Conservation (phyloP, 306 rosid genomes). For the Hippophae gyantsensis region DNA sequence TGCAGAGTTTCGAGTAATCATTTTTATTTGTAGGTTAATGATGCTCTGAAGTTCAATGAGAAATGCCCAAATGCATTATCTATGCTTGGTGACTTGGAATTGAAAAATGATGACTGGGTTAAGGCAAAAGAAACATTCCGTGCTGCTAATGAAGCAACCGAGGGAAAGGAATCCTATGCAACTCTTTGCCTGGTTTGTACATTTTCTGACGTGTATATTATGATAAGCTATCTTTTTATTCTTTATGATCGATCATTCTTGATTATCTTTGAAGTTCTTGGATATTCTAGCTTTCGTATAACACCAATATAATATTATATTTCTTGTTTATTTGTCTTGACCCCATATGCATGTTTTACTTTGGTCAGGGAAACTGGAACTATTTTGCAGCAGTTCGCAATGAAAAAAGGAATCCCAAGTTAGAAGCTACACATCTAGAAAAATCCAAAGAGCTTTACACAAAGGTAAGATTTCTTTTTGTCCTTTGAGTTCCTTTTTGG, state of each 20-base stretch:
- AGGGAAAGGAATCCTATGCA: slow-evolving; percentile 89
- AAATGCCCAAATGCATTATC: slow-evolving; percentile 90
- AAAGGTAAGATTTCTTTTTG: slow-evolving; percentile 33
- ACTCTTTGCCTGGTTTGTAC: slow-evolving; percentile 75
- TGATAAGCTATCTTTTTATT: slow-evolving; percentile 7
- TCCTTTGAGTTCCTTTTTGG: slow-evolving; percentile 6
- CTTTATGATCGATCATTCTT: neutral
- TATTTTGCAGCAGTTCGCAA: slow-evolving; percentile 97
- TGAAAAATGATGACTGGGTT: slow-evolving; percentile 97
- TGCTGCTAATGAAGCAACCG: slow-evolving; percentile 91
- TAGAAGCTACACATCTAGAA: slow-evolving; percentile 98
- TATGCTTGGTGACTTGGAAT: slow-evolving; percentile 96
- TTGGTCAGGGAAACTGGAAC: slow-evolving; percentile 94
- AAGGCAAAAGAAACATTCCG: slow-evolving; percentile 97
- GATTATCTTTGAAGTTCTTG: neutral
- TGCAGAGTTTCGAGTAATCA: neutral
- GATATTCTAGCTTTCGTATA: neutral
- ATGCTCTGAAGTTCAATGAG: slow-evolving; percentile 80
- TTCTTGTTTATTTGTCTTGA: slow-evolving; percentile 3
- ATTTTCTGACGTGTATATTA: slow-evolving; percentile 17
- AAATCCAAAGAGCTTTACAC: slow-evolving; percentile 94
- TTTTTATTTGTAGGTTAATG: slow-evolving; percentile 59
- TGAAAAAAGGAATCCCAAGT: slow-evolving; percentile 94
- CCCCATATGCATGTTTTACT: slow-evolving; percentile 23
- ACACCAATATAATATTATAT: slow-evolving; percentile 15